Conservation (phyloP, 208 protist species). For the Trypanosoma avium region DNA sequence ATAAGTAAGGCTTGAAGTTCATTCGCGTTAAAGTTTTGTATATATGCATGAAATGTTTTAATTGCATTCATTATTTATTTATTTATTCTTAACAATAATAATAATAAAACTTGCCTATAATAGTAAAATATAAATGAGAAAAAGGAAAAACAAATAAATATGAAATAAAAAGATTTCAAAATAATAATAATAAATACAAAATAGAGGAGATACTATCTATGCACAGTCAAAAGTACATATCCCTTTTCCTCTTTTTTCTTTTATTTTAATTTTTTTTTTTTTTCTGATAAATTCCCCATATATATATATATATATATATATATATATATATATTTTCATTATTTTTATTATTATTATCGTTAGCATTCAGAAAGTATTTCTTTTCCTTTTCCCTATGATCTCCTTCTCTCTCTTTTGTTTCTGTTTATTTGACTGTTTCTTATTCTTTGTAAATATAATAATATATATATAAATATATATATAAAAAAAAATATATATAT, state of each 20-base stretch:
- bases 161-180: no score
- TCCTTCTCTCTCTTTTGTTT: not conserved
- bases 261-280: not conserved
- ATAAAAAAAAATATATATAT: not conserved
- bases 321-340: no score
- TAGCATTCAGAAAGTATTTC: no score
- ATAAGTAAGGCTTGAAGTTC: not conserved
- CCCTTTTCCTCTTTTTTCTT: not conserved
- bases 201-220: no score
- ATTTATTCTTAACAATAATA: not conserved
- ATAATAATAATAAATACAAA: no score
- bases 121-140: no score
- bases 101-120: not conserved
- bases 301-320: no score
- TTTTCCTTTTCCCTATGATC: not conserved
- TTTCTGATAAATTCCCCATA: not conserved
- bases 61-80: no score
- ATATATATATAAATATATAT: not conserved
- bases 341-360: no score
- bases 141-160: no score
- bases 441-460: not conserved
- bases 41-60: no score
- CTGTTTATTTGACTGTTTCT: not conserved
- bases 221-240: no score
- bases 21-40: not conserved